phyloP scores from a whole-genome alignment of 257 asterid genomes.

The Solanum piurae region DNA sequence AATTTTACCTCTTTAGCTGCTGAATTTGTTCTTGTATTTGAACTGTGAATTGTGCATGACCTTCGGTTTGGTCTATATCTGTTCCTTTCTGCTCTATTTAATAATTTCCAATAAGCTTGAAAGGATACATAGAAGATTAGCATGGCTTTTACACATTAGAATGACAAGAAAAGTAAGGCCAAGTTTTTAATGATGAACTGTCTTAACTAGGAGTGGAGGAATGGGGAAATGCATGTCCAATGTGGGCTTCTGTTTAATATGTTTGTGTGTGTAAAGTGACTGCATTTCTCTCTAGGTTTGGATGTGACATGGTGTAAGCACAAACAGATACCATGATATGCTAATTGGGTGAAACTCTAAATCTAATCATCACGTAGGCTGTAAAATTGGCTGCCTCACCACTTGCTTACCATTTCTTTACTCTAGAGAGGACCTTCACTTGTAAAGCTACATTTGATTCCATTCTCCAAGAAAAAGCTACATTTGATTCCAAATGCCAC shows the following conservation, averaged over 20 bases:
- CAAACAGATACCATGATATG: neutral
- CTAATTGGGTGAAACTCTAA: neutral
- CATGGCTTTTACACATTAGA: neutral
- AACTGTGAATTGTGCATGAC: neutral
- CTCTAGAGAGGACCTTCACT: neutral
- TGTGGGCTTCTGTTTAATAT: neutral
- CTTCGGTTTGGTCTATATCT: neutral
- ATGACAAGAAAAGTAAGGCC: neutral
- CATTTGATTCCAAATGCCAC: neutral
- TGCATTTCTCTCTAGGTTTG: neutral
- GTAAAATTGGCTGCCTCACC: neutral
- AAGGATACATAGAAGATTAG: neutral
- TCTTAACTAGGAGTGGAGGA: neutral
- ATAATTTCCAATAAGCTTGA: neutral
- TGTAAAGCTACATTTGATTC: neutral
- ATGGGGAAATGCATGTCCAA: neutral
- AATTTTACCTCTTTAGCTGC: neutral
- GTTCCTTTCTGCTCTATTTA: neutral
- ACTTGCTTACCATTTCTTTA: neutral
- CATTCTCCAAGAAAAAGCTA: neutral
- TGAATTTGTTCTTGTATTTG: neutral
- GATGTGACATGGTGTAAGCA: neutral
- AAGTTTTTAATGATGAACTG: neutral
- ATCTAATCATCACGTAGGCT: neutral
- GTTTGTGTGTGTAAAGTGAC: neutral